phyloP scores from a whole-genome alignment of 2,329 filamentous ascomycete species.

The Elsinoe fawcettii region DNA sequence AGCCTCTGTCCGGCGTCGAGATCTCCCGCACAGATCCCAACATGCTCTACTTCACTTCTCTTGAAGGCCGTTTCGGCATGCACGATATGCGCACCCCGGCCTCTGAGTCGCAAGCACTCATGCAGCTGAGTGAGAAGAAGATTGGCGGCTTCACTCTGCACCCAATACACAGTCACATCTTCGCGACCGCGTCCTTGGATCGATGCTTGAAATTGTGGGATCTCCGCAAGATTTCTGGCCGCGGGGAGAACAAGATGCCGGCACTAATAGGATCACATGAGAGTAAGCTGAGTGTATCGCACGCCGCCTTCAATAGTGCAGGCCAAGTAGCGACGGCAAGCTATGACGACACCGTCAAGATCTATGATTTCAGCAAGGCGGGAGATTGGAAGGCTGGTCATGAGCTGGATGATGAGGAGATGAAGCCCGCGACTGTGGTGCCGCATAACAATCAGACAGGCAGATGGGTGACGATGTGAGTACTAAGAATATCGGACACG shows the following conservation, averaged over 20 bases:
- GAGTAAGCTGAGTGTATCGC: constrained; percentile 77
- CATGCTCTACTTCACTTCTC: constrained; percentile 75
- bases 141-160: constrained; percentile 89
- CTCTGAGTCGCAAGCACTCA: constrained; percentile 53
- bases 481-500: constrained; percentile 25
- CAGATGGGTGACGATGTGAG: constrained; percentile 77
- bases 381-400: constrained; percentile 39
- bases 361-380: constrained; percentile 61
- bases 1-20: constrained; percentile 77
- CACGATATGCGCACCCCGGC: constrained; percentile 63
- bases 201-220: constrained; percentile 91
- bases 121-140: constrained; percentile 79
- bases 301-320: constrained; percentile 78
- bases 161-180: constrained; percentile 68
- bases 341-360: constrained; percentile 92
- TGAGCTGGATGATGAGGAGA: constrained; percentile 50
- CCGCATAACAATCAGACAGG: constrained; percentile 94
- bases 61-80: constrained; percentile 71
- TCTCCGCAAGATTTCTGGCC: constrained; percentile 65
- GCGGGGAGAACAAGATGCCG: constrained; percentile 53
- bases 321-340: constrained; percentile 86
- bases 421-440: constrained; percentile 62
- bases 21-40: constrained; percentile 64
- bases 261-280: constrained; percentile 71
- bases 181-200: constrained; percentile 85